Evolutionary conservation across 805 yeast species (phyloP).

Genomic region (Yamadazyma paraphyllophila): DNA sequence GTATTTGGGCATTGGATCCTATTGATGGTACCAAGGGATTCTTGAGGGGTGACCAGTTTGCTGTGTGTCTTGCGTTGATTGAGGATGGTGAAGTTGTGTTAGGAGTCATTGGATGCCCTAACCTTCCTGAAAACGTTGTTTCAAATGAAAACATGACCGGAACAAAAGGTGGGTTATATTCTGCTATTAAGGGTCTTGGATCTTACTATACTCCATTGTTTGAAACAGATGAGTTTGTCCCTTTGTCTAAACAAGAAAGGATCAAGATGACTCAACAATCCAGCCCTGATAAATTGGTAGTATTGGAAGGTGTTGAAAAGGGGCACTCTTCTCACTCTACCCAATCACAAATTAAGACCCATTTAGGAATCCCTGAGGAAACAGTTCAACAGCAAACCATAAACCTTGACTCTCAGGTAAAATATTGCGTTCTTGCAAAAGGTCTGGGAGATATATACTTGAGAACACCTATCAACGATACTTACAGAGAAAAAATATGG

Average conservation of each 20-base stretch:
- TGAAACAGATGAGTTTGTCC: conserved; percentile 32
- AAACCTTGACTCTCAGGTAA: conserved; percentile 93
- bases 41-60: conserved; percentile 92
- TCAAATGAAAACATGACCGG: conserved; percentile 35
- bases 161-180: conserved; percentile 66
- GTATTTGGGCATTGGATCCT: conserved; percentile 98
- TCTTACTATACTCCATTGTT: conserved; percentile 53
- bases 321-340: conserved; percentile 91
- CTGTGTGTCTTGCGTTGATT: conserved; percentile 88
- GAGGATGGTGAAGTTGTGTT: conserved; percentile 81
- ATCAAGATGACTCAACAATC: conserved; percentile 55
- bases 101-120: conserved; percentile 97
- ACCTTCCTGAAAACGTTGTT: conserved; percentile 56
- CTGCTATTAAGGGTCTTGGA: conserved; percentile 68
- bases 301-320: conserved; percentile 92
- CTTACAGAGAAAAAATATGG: conserved; percentile 94
- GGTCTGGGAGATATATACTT: conserved; percentile 93
- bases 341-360: conserved; percentile 69
- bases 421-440: conserved; percentile 84
- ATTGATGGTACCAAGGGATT: conserved; percentile 98
- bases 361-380: conserved; percentile 43
- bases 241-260: conserved; percentile 26
- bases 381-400: conserved; percentile 63
- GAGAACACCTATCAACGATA: conserved; percentile 74
- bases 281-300: conserved; percentile 51